Conservation (phyloP, 176 grass and related monocot genomes). For the Stipa capillata region DNA sequence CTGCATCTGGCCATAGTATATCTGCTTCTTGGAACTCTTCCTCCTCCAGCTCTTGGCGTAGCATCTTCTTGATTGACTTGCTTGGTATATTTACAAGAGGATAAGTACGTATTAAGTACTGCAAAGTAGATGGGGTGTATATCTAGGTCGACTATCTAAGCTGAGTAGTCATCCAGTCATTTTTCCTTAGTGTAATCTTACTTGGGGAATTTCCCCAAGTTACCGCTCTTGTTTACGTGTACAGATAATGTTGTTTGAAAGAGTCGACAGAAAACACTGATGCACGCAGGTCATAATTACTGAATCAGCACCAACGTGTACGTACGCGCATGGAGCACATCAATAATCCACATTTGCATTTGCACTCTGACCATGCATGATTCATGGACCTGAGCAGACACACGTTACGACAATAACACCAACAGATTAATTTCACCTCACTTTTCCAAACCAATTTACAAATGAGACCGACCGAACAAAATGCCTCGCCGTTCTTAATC, state of each 20-base stretch:
- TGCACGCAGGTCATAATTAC: background rate
- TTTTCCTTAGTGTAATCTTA: background rate
- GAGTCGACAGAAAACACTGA: background rate
- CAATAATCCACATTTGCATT: background rate
- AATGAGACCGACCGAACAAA: background rate
- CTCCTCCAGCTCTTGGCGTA: background rate
- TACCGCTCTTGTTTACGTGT: background rate
- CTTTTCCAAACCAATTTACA: background rate
- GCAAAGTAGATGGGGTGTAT: background rate
- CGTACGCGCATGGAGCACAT: background rate
- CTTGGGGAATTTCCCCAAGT: background rate
- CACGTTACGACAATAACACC: no score
- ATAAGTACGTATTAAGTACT: background rate
- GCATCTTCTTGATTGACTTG: constrained; percentile 11
- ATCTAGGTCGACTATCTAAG: background rate
- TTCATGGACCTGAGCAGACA: no score
- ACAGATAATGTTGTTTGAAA: background rate
- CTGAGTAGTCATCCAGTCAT: background rate
- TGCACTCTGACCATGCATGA: background rate
- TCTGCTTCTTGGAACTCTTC: constrained; percentile 41
- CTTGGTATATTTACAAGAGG: constrained; percentile 6
- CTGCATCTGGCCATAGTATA: constrained; percentile 31
- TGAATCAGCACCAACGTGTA: constrained; percentile 15
- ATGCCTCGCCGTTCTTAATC: no score
- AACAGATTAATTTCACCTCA: background rate